Evolutionary conservation across 83 land plant species (phyloP).

Genomic region (Picea abies): DNA sequence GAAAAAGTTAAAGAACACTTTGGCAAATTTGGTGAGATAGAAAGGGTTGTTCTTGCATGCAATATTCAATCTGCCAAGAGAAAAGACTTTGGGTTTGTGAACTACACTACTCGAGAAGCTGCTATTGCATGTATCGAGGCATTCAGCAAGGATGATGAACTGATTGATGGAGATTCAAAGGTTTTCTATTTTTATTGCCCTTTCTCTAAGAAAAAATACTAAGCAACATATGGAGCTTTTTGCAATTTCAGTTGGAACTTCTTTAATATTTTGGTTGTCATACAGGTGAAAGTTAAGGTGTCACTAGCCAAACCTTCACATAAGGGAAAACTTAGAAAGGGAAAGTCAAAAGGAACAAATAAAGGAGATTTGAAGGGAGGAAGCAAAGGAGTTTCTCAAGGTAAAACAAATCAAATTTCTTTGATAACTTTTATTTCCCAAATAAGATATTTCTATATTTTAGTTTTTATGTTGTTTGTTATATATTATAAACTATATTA

Average conservation of each 20-base stretch:
- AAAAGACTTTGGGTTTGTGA: conserved; percentile 61
- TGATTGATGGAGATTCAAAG: conserved; percentile 50
- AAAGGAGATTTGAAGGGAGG: too few species aligned
- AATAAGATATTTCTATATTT: too few species aligned
- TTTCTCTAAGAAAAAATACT: neutral
- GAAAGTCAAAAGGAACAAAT: too few species aligned
- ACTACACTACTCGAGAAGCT: conserved; percentile 46
- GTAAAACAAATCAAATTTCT: too few species aligned
- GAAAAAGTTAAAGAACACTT: conserved; percentile 43
- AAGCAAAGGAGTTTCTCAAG: too few species aligned
- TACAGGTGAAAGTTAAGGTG: too few species aligned
- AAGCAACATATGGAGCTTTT: too few species aligned
- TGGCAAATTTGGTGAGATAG: conserved; percentile 55
- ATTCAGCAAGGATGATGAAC: conserved; percentile 31
- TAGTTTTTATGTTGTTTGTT: too few species aligned
- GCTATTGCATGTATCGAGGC: conserved; percentile 51
- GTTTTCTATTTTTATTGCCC: conserved; percentile 12
- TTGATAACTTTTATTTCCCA: too few species aligned
- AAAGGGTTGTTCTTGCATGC: conserved; percentile 44
- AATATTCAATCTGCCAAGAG: conserved; percentile 47
- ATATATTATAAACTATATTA: too few species aligned
- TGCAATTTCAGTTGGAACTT: neutral
- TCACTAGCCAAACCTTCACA: too few species aligned
- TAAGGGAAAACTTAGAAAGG: too few species aligned
- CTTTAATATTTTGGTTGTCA: neutral